Base-by-base conservation (phyloP, 192 early-diverging fungal species). In the Coemansia sp. region DNA sequence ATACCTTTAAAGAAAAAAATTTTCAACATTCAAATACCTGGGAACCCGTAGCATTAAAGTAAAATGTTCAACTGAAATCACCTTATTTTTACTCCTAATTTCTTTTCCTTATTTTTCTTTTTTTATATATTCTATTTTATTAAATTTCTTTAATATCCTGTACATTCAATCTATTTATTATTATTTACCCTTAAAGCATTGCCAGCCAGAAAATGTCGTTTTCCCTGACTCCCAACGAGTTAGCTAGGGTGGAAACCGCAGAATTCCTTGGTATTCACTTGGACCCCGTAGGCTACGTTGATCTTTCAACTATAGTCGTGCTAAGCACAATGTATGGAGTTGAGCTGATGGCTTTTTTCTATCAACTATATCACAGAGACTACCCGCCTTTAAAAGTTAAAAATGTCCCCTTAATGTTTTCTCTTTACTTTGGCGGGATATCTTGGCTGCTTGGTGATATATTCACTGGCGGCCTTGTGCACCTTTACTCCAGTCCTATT, bases 301-400 rank as follows among this genome's bases (percentile, higher is more conserved):
- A 66, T 27, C 25, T 66, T 9, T 66, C 64, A 10, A 66, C 64
- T 4, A 59, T 66, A 16, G 30, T 66, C 11, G 39, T 53, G 6
- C 14, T 66, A 9, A 39, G 57, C 24, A 54, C 35, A 39, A 35
- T 60, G 23, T 66, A 66, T 27, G 23, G 19, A 1, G 1, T 66
- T 6, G 34, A 66, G 16, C 22, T 54, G 13, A 14, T 60, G n/a
- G 64, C 57, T 9, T 18, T 66, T 27, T 53, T 23, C n/a, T 66
- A 60, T 58, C 64, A 60, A 35, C 28, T 66, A 11, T 54, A 46
- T 9, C 50, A 66, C 51, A 45, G 51, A 5, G 45, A 67, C 18
- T 67, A 67, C 30, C 65, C 58, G 5, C 65, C 65, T 11, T 24
- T 60, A 13, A 59, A 59, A 46, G 65, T 58, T n/a, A 67, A 67